Percentiles rank a stretch among this genome's conserved stretches.
These are phyloP conservation scores for Psilocybe sp. DNA, from an alignment of 768 basidiomycete genomes.

Conservation along the genomic window DNA sequence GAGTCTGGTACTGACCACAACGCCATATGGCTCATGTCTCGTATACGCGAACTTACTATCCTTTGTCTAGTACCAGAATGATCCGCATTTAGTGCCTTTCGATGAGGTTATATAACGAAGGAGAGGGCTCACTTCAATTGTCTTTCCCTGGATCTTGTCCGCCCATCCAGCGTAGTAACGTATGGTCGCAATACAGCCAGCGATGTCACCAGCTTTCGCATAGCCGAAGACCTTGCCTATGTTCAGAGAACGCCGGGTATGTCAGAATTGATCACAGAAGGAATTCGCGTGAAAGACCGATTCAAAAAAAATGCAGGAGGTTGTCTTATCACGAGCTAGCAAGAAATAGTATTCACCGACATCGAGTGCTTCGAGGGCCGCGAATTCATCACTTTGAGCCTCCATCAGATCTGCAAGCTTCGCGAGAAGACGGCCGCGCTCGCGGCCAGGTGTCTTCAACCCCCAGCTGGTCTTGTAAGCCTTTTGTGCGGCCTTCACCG, in stretches of 20 bases:
- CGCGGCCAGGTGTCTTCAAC: conserved; percentile 48
- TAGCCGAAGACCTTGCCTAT: conserved; percentile 34
- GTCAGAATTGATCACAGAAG: too few species aligned
- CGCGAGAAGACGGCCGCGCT: conserved; percentile 53
- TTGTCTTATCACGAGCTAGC: conserved; percentile 33
- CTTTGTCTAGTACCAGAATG: conserved; percentile 33
- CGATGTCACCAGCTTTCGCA: conserved; percentile 38
- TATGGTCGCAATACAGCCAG: conserved; percentile 44
- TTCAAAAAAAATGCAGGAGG: too few species aligned
- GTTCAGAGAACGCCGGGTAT: too few species aligned
- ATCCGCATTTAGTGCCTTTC: too few species aligned
- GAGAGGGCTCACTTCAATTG: conserved; percentile 49
- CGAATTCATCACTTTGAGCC: conserved; percentile 56
- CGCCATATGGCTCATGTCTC: conserved; percentile 64
- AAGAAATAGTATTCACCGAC: conserved; percentile 52
- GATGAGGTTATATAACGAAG: too few species aligned
- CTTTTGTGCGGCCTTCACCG: conserved; percentile 65
- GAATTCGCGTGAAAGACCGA: too few species aligned
- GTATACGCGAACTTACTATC: conserved; percentile 64
- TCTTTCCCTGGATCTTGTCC: conserved; percentile 78
- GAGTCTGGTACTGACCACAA: conserved; percentile 22
- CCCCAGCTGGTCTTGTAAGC: conserved; percentile 67
- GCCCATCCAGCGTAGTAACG: conserved; percentile 90
- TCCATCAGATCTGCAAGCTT: conserved; percentile 69
- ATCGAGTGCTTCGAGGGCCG: conserved; percentile 73